phyloP scores from a whole-genome alignment of 768 basidiomycete species.

The Candolleomyces eurysporus region DNA sequence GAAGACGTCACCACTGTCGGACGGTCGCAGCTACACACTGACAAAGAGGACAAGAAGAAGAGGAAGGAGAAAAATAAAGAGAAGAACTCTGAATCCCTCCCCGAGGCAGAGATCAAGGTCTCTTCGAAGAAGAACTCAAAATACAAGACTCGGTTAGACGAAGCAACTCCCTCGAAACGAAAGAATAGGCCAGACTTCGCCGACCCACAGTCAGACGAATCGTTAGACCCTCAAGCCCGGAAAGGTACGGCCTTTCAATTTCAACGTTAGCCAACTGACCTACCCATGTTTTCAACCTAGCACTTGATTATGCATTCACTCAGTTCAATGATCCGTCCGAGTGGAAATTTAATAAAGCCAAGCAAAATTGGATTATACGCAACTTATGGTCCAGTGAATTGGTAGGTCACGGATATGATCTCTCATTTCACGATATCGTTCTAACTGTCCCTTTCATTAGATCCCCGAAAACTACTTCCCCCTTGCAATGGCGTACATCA shows the following conservation, averaged over 20 bases:
- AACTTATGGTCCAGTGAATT: constrained; percentile 55
- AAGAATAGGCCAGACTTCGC: constrained; percentile 44
- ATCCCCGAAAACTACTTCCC: constrained; percentile 51
- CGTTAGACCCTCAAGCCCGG: constrained; percentile 34
- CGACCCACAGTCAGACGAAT: constrained; percentile 39
- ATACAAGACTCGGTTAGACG: not conserved
- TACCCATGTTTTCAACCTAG: constrained; percentile 21
- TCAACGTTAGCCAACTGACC: not conserved
- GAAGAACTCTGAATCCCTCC: constrained; percentile 3
- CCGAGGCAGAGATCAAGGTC: not conserved
- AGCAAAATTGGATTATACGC: constrained; percentile 72
- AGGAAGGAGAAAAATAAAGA: constrained; percentile 20
- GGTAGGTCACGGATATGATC: constrained; percentile 27
- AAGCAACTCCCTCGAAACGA: constrained; percentile 21
- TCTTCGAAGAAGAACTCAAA: constrained; percentile 5
- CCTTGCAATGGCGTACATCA: constrained; percentile 44
- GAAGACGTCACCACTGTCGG: not conserved
- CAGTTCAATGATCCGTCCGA: constrained; percentile 44
- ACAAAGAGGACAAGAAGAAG: constrained; percentile 4
- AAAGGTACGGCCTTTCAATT: constrained; percentile 33
- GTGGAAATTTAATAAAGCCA: constrained; percentile 77
- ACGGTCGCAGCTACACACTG: not conserved
- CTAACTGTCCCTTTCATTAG: constrained; percentile 25
- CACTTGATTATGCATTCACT: constrained; percentile 52
- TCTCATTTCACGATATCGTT: not conserved